Percentiles rank a stretch among this genome's conserved stretches.
These are phyloP conservation scores for Trichoderma polysporum DNA, from an alignment of 2,329 filamentous ascomycete genomes.

Conservation along the genomic window DNA sequence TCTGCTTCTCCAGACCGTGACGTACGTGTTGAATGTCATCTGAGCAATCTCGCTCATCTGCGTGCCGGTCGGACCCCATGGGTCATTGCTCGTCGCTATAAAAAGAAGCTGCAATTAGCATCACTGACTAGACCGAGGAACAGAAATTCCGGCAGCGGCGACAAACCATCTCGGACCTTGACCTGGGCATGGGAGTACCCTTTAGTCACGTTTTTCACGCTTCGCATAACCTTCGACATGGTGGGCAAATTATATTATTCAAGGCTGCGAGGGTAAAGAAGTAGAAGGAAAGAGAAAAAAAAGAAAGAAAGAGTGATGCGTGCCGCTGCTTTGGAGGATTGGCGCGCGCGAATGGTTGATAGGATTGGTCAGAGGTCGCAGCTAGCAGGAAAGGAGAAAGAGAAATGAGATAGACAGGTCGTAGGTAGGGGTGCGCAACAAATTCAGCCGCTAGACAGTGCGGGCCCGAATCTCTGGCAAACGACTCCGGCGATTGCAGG, in stretches of 20 bases:
- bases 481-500: background rate
- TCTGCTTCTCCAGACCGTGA: slow-evolving; percentile 22
- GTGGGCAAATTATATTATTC: slow-evolving; percentile 32
- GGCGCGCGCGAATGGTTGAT: background rate
- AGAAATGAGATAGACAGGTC: background rate
- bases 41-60: slow-evolving; percentile 99
- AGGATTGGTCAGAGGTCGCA: background rate
- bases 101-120: slow-evolving; percentile 10
- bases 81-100: slow-evolving; percentile 94
- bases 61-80: slow-evolving; percentile 95
- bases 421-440: slow-evolving; percentile 4
- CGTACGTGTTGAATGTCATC: slow-evolving; percentile 96
- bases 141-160: slow-evolving; percentile 4
- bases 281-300: background rate
- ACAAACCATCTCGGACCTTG: slow-evolving; percentile 93
- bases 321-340: background rate
- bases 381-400: slow-evolving; percentile 16
- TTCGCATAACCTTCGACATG: slow-evolving; percentile 97
- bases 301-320: background rate
- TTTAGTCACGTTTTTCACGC: slow-evolving; percentile 99
- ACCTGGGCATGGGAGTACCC: slow-evolving; percentile 96
- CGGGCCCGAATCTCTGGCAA: background rate
- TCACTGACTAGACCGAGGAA: background rate
- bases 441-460: slow-evolving; percentile 7
- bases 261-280: background rate